phyloP scores from a whole-genome alignment of 768 basidiomycete genomes.

The Auriscalpium orientale region DNA sequence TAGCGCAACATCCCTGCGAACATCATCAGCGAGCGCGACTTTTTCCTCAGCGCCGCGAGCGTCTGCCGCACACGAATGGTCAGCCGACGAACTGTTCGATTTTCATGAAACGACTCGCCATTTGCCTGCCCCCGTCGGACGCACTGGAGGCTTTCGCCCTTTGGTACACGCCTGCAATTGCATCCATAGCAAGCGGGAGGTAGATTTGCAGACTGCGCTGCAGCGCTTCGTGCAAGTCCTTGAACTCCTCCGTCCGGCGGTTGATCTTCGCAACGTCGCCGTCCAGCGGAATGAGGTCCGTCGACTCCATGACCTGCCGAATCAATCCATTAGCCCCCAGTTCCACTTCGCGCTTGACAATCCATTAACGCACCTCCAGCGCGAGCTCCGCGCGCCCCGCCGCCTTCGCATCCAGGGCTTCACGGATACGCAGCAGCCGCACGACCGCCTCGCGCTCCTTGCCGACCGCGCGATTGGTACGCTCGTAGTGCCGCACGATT shows the following conservation, averaged over 20 bases:
- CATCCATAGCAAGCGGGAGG: slow-evolving; percentile 88
- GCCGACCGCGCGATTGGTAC: slow-evolving; percentile 65
- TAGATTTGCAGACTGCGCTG: slow-evolving; percentile 87
- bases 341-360: neutral
- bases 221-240: slow-evolving; percentile 76
- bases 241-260: slow-evolving; percentile 82
- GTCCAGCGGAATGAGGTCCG: slow-evolving; percentile 79
- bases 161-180: slow-evolving; percentile 75
- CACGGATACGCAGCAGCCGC: slow-evolving; percentile 68
- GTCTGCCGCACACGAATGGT: slow-evolving; percentile 36
- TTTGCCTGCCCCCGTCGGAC: slow-evolving; percentile 69
- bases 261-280: slow-evolving; percentile 83
- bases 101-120: slow-evolving; percentile 40
- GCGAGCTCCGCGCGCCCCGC: slow-evolving; percentile 67
- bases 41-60: slow-evolving; percentile 59
- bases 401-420: slow-evolving; percentile 72
- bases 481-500: slow-evolving; percentile 74
- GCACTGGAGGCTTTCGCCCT: slow-evolving; percentile 63
- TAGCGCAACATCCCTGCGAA: slow-evolving; percentile 87
- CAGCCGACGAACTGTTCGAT: slow-evolving; percentile 1
- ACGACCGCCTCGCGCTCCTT: slow-evolving; percentile 69
- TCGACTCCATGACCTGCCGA: slow-evolving; percentile 75
- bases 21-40: slow-evolving; percentile 79
- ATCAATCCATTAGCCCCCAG: neutral
- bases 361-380: slow-evolving; percentile 56